phyloP scores from a whole-genome alignment of 345 rosid genomes.

The Gossypium anomalum region DNA sequence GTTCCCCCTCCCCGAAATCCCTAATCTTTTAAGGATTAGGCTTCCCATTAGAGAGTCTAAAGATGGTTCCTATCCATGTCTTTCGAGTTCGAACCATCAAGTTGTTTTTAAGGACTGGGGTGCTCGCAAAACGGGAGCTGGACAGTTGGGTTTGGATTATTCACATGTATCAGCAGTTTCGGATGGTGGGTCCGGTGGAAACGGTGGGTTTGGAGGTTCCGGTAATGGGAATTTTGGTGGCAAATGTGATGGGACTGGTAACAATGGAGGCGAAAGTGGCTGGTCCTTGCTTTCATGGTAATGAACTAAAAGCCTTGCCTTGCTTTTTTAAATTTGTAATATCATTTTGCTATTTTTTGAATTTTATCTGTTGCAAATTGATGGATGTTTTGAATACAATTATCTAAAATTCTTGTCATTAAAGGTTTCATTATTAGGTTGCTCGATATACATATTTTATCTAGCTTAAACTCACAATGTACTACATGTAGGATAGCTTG shows the following conservation, averaged over 20 bases:
- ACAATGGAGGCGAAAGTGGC: slow-evolving; percentile 27
- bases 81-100: slow-evolving; percentile 28
- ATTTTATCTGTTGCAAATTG: neutral
- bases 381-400: neutral
- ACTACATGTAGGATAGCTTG: neutral
- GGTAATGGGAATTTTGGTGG: slow-evolving; percentile 55
- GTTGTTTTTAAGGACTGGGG: slow-evolving; percentile 20
- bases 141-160: slow-evolving; percentile 24
- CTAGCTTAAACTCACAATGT: neutral
- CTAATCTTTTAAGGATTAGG: neutral
- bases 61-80: slow-evolving; percentile 17
- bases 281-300: slow-evolving; percentile 87
- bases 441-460: neutral
- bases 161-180: slow-evolving; percentile 43
- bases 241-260: slow-evolving; percentile 31
- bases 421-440: neutral
- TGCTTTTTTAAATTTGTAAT: neutral
- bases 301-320: neutral
- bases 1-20: no score
- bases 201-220: slow-evolving; percentile 54
- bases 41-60: slow-evolving; percentile 24
- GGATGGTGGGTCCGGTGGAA: slow-evolving; percentile 42
- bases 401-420: neutral
- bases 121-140: slow-evolving; percentile 25
- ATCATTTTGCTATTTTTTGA: neutral